Base-by-base conservation (phyloP, 306 rosid species). In the Cucumis melo region DNA sequence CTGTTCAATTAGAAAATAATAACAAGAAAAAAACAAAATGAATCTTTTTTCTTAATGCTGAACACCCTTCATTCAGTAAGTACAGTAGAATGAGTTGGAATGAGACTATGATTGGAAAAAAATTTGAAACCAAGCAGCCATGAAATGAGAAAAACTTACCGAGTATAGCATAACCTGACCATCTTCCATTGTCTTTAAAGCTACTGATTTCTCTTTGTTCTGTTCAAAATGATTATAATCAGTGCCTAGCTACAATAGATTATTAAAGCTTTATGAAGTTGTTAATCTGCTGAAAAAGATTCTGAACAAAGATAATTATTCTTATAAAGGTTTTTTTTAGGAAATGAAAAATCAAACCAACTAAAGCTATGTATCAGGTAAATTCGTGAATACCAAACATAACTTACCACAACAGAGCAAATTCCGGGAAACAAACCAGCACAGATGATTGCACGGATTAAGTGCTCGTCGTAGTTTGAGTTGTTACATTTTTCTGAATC, bases 181-280 rank as follows among this genome's bases (percentile, higher is more conserved):
- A 79, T 95, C 99, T 86, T 95, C 96, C 93, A 92, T 86, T 16
- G 99, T 90, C 85, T 95, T 95, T 84, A 95, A 75, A 32, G 83
- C 63, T 78, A 90, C 87, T 1, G 98, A 92, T 82, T 88, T 90
- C 79, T 95, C 98, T 76, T 88, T 95, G 87, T 90, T 89, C 99
- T 92, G 95, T 80, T 59, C 56, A 64, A 81, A 11, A 81, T 57
- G 29, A 86, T 56, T 83, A 67, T 53, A 29, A n/a, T 77, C 27
- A 72, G 59, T 27, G 72, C 56, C 77, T 34, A 9, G 6, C 76
- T 3, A 71, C 48, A 36, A 27, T 48, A 24, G 6, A 71, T 71
- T 48, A 48, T 27, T 14, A 27, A 48, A 27, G 56, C 38, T 71
- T 70, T 48, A 15, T 41, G 34, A 21, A 68, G 75, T 44, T 20